Evolutionary conservation across 305 asterid species (phyloP).

Genomic region (Fraxinus greggii): DNA sequence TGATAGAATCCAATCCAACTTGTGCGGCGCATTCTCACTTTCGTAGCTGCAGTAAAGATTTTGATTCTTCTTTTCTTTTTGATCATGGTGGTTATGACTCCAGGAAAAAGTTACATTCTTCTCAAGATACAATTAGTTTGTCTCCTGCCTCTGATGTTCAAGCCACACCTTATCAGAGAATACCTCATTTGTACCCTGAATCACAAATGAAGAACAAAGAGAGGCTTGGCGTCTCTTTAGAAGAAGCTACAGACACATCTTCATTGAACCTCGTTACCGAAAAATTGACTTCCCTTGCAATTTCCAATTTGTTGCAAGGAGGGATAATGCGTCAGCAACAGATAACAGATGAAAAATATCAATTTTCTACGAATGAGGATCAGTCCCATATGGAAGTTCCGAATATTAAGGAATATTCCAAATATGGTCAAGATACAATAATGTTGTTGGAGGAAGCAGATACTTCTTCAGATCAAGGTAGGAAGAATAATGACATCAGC

Average conservation of each 20-base stretch:
- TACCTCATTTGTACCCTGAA: conserved; percentile 25
- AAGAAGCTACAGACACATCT: conserved; percentile 29
- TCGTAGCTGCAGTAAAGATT: conserved; percentile 32
- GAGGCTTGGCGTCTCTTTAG: conserved; percentile 25
- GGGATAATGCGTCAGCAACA: conserved; percentile 28
- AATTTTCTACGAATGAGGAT: conserved; percentile 24
- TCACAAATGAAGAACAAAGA: conserved; percentile 37
- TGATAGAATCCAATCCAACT: conserved; percentile 25
- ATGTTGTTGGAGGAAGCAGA: conserved; percentile 28
- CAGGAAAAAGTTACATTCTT: conserved; percentile 29
- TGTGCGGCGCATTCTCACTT: conserved; percentile 33
- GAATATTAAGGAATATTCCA: conserved; percentile 27
- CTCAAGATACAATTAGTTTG: conserved; percentile 28
- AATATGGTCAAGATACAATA: conserved; percentile 27
- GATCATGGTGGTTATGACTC: conserved; percentile 30
- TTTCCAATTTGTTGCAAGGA: conserved; percentile 36
- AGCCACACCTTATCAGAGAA: conserved; percentile 24
- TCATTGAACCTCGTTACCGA: conserved; percentile 26
- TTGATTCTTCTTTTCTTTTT: conserved; percentile 35
- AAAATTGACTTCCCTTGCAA: conserved; percentile 39
- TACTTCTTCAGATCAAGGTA: conserved; percentile 25
- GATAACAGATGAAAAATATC: conserved; percentile 33
- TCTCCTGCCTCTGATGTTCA: conserved; percentile 31
- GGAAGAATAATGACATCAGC: conserved; percentile 13
- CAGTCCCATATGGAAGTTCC: conserved; percentile 27